A percentile compares a stretch with the other conserved stretches of the same genome.
phyloP scores from a whole-genome alignment of 2,329 filamentous ascomycete species.

The Aspergillus sp. region DNA sequence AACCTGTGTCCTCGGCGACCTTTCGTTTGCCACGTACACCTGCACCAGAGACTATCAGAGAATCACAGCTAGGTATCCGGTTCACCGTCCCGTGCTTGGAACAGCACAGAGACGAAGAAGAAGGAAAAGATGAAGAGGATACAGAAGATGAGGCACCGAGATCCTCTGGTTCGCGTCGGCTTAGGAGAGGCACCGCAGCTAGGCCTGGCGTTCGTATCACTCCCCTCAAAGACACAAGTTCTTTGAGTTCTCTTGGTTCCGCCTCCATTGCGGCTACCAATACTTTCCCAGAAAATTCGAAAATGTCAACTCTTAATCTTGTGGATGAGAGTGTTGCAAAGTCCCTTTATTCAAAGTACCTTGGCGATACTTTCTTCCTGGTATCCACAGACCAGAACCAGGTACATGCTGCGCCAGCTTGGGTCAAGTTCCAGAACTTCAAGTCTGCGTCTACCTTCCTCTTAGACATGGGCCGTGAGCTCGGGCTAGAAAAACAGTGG shows the following conservation, averaged over 20 bases:
- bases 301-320: background rate
- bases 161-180: background rate
- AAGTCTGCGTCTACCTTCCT: conserved; percentile 17
- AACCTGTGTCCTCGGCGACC: background rate
- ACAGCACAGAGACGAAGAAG: background rate
- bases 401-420: conserved; percentile 16
- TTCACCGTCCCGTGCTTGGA: background rate
- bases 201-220: background rate
- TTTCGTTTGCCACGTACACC: background rate
- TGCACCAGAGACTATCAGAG: background rate
- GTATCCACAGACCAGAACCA: conserved; percentile 13
- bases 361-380: conserved; percentile 17
- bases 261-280: background rate
- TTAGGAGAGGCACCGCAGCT: background rate
- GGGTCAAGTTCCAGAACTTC: conserved; percentile 17
- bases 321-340: background rate
- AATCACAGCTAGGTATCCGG: background rate
- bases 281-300: background rate
- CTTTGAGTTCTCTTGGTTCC: background rate
- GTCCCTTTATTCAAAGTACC: background rate
- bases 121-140: background rate
- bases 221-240: background rate
- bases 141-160: background rate
- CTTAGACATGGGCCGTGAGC: conserved; percentile 15
- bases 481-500: conserved; percentile 3